phyloP scores from a whole-genome alignment of 148 eudicot genomes.

The Silene conica region DNA sequence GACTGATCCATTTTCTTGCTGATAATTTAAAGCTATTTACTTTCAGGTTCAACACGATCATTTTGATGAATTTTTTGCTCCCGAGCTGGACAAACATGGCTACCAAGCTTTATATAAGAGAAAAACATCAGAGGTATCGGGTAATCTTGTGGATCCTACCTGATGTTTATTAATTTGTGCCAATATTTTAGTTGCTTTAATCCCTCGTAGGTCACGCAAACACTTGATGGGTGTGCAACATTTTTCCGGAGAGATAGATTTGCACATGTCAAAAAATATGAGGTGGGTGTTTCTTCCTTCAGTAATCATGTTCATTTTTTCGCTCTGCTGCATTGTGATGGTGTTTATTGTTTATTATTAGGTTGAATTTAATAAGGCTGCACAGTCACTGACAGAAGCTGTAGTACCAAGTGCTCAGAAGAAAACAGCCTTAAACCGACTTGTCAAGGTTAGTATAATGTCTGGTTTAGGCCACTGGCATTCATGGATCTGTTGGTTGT shows the following conservation, averaged over 20 bases:
- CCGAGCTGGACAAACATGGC: constrained; percentile 97
- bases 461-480: not conserved
- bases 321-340: constrained; percentile 6
- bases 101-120: constrained; percentile 89
- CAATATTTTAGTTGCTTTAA: constrained; percentile 6
- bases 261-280: constrained; percentile 95
- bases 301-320: not conserved
- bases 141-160: not conserved
- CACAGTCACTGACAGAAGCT: constrained; percentile 95
- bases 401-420: constrained; percentile 78
- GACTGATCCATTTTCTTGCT: constrained; percentile 14
- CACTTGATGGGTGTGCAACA: constrained; percentile 95
- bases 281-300: constrained; percentile 38
- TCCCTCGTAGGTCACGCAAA: constrained; percentile 53
- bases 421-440: constrained; percentile 74
- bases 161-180: not conserved
- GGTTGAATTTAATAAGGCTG: constrained; percentile 99
- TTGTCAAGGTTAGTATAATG: constrained; percentile 62
- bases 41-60: constrained; percentile 92
- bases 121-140: constrained; percentile 82
- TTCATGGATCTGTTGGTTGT: not conserved
- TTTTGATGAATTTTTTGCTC: constrained; percentile 88
- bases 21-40: constrained; percentile 28
- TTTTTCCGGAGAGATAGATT: constrained; percentile 99
- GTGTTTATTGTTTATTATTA: constrained; percentile 24